These are phyloP conservation scores for Picea glauca DNA, from an alignment of 75 land plant species.

Conservation along the genomic window DNA sequence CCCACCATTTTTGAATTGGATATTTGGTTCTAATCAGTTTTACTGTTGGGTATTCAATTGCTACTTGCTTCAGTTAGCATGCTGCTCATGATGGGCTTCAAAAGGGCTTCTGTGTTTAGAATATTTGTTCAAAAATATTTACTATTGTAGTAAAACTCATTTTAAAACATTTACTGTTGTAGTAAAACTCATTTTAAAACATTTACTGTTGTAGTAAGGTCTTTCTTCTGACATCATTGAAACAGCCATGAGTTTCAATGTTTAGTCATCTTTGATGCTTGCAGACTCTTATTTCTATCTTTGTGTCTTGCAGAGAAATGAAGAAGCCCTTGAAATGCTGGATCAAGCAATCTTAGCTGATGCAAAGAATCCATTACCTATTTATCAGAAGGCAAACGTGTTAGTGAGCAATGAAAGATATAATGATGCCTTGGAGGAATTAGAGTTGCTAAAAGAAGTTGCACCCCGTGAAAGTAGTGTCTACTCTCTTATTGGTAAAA, in stretches of 20 bases:
- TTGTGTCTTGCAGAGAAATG: conserved; percentile 51
- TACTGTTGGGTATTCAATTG: neutral
- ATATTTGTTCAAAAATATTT: neutral
- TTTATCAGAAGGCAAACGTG: conserved; percentile 91
- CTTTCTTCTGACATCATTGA: neutral
- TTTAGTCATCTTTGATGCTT: neutral
- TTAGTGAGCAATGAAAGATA: conserved; percentile 66
- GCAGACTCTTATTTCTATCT: neutral
- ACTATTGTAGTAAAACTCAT: neutral
- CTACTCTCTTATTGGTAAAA: conserved; percentile 88
- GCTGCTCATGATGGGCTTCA: too few species aligned
- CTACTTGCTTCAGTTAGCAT: neutral
- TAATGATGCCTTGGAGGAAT: conserved; percentile 74
- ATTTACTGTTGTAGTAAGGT: neutral
- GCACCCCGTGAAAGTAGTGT: conserved; percentile 97
- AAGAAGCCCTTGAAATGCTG: conserved; percentile 76
- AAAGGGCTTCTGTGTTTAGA: too few species aligned
- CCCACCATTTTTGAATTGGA: too few species aligned
- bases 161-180: neutral
- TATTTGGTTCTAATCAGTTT: neutral
- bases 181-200: neutral
- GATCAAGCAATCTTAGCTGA: conserved; percentile 91
- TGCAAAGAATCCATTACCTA: conserved; percentile 93
- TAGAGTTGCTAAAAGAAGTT: conserved; percentile 79
- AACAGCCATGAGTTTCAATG: neutral